These are phyloP conservation scores for Collybiopsis confluens DNA, from an alignment of 768 basidiomycete genomes.

Conservation along the genomic window DNA sequence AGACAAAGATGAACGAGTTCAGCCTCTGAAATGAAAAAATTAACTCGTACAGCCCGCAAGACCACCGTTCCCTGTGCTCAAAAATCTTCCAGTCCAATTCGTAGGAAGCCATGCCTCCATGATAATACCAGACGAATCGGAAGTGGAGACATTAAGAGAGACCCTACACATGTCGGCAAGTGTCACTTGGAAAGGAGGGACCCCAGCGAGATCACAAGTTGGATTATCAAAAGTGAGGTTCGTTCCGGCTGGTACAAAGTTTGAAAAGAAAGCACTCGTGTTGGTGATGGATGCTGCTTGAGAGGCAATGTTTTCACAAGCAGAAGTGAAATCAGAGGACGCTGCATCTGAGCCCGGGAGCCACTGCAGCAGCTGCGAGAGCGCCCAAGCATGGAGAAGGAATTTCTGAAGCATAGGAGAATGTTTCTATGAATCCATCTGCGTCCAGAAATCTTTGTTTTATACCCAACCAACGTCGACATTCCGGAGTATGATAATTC, in stretches of 20 bases:
- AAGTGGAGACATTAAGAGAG: slow-evolving; percentile 8
- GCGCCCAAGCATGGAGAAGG: slow-evolving; percentile 79
- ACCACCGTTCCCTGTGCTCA: slow-evolving; percentile 10
- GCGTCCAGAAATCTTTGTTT: too few species aligned
- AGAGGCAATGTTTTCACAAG: too few species aligned
- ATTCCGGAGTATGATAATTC: too few species aligned
- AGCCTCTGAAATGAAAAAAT: not conserved
- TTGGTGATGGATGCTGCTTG: not conserved
- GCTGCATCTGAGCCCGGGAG: too few species aligned
- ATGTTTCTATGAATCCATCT: slow-evolving; percentile 73
- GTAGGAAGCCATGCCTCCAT: slow-evolving; percentile 13
- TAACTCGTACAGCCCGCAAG: slow-evolving; percentile 8
- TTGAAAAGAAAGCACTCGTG: not conserved
- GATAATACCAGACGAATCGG: slow-evolving; percentile 3
- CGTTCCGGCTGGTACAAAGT: not conserved
- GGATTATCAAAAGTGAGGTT: not conserved
- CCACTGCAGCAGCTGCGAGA: too few species aligned
- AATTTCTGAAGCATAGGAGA: slow-evolving; percentile 84
- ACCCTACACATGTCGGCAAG: slow-evolving; percentile 9
- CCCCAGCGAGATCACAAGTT: not conserved
- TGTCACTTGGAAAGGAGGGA: not conserved
- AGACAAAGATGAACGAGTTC: not conserved
- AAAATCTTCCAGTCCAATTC: slow-evolving; percentile 8
- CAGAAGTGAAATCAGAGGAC: too few species aligned
- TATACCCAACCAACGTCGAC: too few species aligned